Percentiles rank a stretch among this genome's conserved stretches.
Conservation (phyloP, 1,284 basidiomycete species). For the Volvariella surrecta region DNA sequence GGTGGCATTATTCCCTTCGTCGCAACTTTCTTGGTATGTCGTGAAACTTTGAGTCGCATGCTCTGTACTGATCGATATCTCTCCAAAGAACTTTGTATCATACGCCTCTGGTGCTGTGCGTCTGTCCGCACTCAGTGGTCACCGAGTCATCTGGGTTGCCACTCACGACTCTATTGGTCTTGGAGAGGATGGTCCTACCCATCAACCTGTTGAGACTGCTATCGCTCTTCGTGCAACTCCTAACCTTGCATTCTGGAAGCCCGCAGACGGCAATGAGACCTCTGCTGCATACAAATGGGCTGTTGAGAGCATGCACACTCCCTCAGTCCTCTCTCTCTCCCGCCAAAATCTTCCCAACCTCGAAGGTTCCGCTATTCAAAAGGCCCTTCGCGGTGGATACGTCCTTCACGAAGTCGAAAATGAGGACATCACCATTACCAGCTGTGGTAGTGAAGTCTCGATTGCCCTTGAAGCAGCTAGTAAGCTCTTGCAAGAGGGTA, state of each 20-base stretch:
- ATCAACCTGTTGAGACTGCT: slow-evolving; percentile 90
- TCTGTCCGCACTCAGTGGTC: slow-evolving; percentile 81
- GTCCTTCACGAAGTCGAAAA: slow-evolving; percentile 74
- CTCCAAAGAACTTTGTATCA: slow-evolving; percentile 81
- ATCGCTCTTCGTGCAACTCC: slow-evolving; percentile 84
- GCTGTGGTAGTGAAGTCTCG: slow-evolving; percentile 82
- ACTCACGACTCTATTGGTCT: slow-evolving; percentile 90
- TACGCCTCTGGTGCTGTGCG: slow-evolving; percentile 91
- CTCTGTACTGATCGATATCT: slow-evolving; percentile 4
- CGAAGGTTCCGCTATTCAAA: slow-evolving; percentile 81
- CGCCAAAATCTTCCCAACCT: slow-evolving; percentile 93
- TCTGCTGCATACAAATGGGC: slow-evolving; percentile 85
- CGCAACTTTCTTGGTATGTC: slow-evolving; percentile 75
- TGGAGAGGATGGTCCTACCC: slow-evolving; percentile 94
- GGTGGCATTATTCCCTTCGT: slow-evolving; percentile 81
- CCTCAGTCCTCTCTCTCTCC: slow-evolving; percentile 83
- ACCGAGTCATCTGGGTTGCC: slow-evolving; percentile 91
- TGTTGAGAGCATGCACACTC: slow-evolving; percentile 65
- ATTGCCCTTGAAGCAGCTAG: slow-evolving; percentile 83
- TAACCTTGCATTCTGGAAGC: slow-evolving; percentile 88
- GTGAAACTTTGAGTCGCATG: slow-evolving; percentile 3
- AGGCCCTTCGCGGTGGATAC: slow-evolving; percentile 82
- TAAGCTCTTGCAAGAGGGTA: slow-evolving; percentile 65
- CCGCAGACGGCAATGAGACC: slow-evolving; percentile 92
- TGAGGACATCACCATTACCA: slow-evolving; percentile 83